Conservation (phyloP, 176 grass and related monocot genomes). For the Bolboschoenus planiculmis region DNA sequence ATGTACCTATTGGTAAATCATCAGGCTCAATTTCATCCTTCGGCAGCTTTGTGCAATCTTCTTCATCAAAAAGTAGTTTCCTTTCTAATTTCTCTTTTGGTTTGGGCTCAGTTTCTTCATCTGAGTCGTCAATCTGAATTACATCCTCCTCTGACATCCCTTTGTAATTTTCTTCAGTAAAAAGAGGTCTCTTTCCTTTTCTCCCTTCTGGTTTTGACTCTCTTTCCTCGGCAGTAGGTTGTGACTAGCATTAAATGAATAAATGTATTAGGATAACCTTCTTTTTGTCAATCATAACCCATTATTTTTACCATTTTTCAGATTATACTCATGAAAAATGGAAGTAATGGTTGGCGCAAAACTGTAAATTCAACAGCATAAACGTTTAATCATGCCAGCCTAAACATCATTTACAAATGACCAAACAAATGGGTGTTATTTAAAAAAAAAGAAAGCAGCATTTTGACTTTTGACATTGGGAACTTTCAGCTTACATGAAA, state of each 20-base stretch:
- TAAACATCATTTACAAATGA: neutral
- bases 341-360: neutral
- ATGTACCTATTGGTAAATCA: neutral
- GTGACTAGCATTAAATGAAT: neutral
- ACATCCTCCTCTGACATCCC: neutral
- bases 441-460: neutral
- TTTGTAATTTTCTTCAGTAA: neutral
- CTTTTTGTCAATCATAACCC: neutral
- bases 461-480: neutral
- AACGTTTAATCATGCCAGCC: neutral
- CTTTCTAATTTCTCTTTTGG: neutral
- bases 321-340: neutral
- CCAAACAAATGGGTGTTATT: neutral
- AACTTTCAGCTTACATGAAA: constrained; percentile 26
- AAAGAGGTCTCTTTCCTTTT: constrained; percentile 5
- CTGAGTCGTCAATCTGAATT: neutral
- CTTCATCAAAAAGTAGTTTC: neutral
- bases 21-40: neutral
- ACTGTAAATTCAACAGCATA: neutral
- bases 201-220: neutral
- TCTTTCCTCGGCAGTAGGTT: neutral
- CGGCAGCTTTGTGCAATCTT: neutral
- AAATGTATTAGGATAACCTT: neutral
- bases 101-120: neutral
- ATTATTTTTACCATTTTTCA: neutral